Conservation (phyloP, 192 early-diverging fungal species). For the Endogone sp. region DNA sequence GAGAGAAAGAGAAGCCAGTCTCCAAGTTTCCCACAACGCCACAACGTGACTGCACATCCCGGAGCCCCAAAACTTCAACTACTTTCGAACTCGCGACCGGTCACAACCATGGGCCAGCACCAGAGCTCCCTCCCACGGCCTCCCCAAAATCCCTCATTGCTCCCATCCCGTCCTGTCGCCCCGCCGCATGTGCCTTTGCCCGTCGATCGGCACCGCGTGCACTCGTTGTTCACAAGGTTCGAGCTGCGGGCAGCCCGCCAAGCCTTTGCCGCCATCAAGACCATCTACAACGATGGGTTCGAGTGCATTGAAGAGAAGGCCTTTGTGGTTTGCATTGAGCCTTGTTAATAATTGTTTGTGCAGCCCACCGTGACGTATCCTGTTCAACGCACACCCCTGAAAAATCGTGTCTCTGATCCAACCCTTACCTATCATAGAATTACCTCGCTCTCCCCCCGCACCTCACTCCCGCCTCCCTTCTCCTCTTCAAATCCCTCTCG, state of each 20-base stretch:
- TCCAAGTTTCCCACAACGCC: background rate
- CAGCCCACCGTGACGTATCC: background rate
- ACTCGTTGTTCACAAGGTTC: background rate
- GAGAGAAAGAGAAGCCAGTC: background rate
- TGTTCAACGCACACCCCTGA: conserved; percentile 9
- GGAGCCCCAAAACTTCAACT: too few relatives aligned
- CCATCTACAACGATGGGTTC: background rate
- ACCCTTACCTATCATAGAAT: conserved; percentile 7
- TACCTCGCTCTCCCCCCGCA: conserved; percentile 15
- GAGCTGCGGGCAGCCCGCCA: background rate
- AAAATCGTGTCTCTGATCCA: conserved; percentile 4
- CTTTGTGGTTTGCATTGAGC: conserved; percentile 14
- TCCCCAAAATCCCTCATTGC: too few relatives aligned
- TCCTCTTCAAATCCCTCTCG: conserved; percentile 32
- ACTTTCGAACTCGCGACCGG: too few relatives aligned
- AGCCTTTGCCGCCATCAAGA: background rate
- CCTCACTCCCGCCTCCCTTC: conserved; percentile 23
- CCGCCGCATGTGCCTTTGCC: background rate
- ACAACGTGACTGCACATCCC: too few relatives aligned
- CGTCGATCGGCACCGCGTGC: background rate
- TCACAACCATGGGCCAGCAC: background rate
- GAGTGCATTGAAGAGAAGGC: conserved; percentile 4
- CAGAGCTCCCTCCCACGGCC: too few relatives aligned
- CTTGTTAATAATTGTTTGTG: conserved; percentile 1
- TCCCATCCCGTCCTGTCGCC: background rate